These are phyloP conservation scores for Boletus subcaerulescens DNA, from an alignment of 768 basidiomycete species.

Conservation along the genomic window DNA sequence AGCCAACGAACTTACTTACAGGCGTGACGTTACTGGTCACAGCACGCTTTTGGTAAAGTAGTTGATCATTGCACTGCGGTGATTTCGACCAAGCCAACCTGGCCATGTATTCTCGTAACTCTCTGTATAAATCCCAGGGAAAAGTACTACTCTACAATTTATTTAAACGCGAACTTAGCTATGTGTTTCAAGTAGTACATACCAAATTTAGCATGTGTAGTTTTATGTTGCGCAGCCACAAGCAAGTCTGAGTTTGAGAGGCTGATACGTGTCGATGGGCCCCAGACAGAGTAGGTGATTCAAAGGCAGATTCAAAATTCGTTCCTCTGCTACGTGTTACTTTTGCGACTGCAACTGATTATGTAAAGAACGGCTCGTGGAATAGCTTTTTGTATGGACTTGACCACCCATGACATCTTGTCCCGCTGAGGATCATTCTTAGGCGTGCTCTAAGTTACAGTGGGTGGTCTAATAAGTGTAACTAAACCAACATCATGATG, in stretches of 20 bases:
- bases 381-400: no score
- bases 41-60: conserved; percentile 30
- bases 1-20: conserved; percentile 36
- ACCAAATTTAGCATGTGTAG: conserved; percentile 31
- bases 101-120: neutral
- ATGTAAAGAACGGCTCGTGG: no score
- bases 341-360: no score
- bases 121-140: neutral
- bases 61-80: conserved; percentile 28
- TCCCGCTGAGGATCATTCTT: neutral
- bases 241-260: no score
- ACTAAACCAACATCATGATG: conserved; percentile 19
- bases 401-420: neutral
- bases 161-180: no score
- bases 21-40: conserved; percentile 37
- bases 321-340: no score
- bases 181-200: neutral
- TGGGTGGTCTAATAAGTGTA: conserved; percentile 7
- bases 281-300: no score
- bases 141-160: no score
- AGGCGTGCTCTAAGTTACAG: conserved; percentile 23
- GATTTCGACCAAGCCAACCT: conserved; percentile 11
- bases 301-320: no score
- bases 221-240: conserved; percentile 3
- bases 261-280: no score